A percentile compares a stretch with the other conserved stretches of the same genome.
phyloP scores from a whole-genome alignment of 2,329 filamentous ascomycete genomes.

The Diplodia scrobiculata region DNA sequence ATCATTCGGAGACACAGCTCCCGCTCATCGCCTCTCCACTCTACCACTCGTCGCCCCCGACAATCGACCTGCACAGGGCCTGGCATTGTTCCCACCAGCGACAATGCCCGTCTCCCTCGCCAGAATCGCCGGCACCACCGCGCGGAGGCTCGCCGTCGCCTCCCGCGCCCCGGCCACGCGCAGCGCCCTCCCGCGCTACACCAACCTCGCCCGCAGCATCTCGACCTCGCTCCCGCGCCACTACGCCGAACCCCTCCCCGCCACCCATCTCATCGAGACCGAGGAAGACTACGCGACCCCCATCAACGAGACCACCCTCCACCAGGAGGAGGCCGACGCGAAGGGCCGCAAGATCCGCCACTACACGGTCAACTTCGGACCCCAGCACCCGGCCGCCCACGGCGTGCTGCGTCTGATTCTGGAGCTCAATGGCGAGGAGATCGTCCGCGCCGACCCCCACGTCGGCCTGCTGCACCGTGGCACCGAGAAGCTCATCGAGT shows the following conservation, averaged over 20 bases:
- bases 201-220: conserved; percentile 61
- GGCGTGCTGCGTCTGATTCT: conserved; percentile 96
- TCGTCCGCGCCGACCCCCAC: conserved; percentile 93
- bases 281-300: conserved; percentile 63
- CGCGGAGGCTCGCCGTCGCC: conserved; percentile 66
- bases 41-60: conserved; percentile 19
- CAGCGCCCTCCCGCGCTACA: conserved; percentile 44
- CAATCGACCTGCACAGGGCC: conserved; percentile 28
- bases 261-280: conserved; percentile 44
- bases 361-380: conserved; percentile 99
- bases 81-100: conserved; percentile 36
- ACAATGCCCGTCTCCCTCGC: conserved; percentile 71
- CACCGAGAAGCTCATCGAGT: conserved; percentile 99
- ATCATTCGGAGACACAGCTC: conserved; percentile 18
- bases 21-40: conserved; percentile 28
- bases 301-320: conserved; percentile 49
- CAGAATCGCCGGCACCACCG: conserved; percentile 71
- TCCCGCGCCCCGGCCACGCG: conserved; percentile 51
- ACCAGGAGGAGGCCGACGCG: conserved; percentile 49
- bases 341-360: conserved; percentile 86
- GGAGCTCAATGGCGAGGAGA: conserved; percentile 96
- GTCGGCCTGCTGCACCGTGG: conserved; percentile 94
- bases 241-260: conserved; percentile 60
- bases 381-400: conserved; percentile 97
- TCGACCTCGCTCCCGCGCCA: conserved; percentile 65